Evolutionary conservation across 805 yeast species (phyloP).

Genomic region (Schizosaccharomyces lindneri): DNA sequence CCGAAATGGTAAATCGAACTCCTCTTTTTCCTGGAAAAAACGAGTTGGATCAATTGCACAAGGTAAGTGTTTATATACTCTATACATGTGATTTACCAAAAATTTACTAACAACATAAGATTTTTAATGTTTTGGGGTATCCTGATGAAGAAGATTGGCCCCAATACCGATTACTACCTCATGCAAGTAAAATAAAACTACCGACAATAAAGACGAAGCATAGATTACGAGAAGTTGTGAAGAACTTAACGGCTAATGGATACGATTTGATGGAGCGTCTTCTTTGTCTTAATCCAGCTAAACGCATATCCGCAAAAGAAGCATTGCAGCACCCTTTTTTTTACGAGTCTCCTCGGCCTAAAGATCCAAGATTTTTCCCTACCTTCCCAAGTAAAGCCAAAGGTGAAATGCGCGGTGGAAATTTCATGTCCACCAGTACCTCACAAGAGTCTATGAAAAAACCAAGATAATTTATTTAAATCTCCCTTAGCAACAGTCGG

Average conservation of each 20-base stretch:
- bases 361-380: slow-evolving; percentile 10
- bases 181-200: not conserved
- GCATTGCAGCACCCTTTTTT: slow-evolving; percentile 23
- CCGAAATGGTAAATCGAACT: slow-evolving; percentile 21
- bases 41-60: slow-evolving; percentile 22
- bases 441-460: no score
- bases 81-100: not conserved
- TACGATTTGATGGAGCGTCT: slow-evolving; percentile 17
- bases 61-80: not conserved
- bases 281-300: slow-evolving; percentile 20
- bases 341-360: slow-evolving; percentile 20
- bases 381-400: slow-evolving; percentile 8
- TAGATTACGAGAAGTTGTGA: slow-evolving; percentile 3
- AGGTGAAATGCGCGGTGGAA: not conserved
- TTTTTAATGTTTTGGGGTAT: not conserved
- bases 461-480: no score
- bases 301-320: slow-evolving; percentile 21
- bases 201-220: not conserved
- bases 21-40: slow-evolving; percentile 24
- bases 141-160: not conserved
- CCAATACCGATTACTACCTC: not conserved
- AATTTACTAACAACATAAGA: not conserved
- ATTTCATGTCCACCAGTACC: not conserved
- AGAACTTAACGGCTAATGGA: slow-evolving; percentile 8
- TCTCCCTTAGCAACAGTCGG: no score